Conservation (phyloP, 768 basidiomycete genomes). For the Leccinum subtestaceum region DNA sequence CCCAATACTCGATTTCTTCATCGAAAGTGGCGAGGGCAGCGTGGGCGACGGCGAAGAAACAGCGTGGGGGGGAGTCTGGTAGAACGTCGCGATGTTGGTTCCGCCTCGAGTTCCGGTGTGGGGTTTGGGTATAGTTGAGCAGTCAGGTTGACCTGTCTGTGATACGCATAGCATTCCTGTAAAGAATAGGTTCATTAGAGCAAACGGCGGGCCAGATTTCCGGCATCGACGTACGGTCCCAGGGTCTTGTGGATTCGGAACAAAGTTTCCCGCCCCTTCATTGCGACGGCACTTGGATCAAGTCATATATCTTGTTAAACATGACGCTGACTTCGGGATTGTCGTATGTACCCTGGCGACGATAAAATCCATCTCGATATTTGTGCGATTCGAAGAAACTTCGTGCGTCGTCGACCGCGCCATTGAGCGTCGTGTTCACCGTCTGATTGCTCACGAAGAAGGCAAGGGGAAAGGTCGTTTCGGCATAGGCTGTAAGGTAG, state of each 20-base stretch:
- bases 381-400: background rate
- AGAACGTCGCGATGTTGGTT: conserved; percentile 18
- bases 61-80: background rate
- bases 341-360: too few species aligned
- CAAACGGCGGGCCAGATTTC: background rate
- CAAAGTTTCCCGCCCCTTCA: too few species aligned
- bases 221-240: conserved; percentile 10
- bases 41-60: too few species aligned
- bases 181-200: background rate
- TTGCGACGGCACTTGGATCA: too few species aligned
- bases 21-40: too few species aligned
- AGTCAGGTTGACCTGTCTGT: conserved; percentile 20
- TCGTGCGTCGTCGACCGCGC: conserved; percentile 14
- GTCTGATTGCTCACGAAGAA: conserved; percentile 27
- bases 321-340: too few species aligned
- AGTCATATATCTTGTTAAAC: too few species aligned
- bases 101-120: conserved; percentile 13
- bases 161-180: conserved; percentile 22
- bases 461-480: conserved; percentile 22
- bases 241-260: too few species aligned
- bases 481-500: conserved; percentile 20
- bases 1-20: too few species aligned
- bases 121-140: conserved; percentile 23
- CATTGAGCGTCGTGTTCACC: conserved; percentile 14
- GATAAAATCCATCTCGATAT: too few species aligned